Evolutionary conservation across 2,329 filamentous ascomycete species (phyloP), one percentile per base, ranked within the genome.

Genomic region (Cladorrhinum sp.): DNA sequence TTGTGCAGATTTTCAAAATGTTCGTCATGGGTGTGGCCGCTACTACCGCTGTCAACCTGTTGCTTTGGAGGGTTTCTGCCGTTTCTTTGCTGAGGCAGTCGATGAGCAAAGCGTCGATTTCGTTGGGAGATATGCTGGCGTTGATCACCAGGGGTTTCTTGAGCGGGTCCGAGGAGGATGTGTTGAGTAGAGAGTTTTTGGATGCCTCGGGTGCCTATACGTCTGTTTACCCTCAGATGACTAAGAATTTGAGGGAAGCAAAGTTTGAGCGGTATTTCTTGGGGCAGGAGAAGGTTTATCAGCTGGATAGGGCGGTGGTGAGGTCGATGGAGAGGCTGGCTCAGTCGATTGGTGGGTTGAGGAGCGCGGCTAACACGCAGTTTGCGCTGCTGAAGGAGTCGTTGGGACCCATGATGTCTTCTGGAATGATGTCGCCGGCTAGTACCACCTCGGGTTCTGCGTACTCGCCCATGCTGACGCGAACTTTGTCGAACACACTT

Each of bases 351-450:
- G 93, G 94, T 73, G 95, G 94, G 7, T 78, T 99, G 69, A 85
- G 92, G 66, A 96, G 92, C 78, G 92, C 95, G 33, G 91, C 95
- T 24, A 85, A 89, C 61, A 93, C 92, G 21, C 94, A 99, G 70
- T 96, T 98, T 71, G 85, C 89, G 16, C 82, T 98, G 30, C 80
- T 96, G 33, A 87, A 87, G 63, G 90, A 95, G 71, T 79, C 76
- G 2, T 73, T 75, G 10, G 72, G 71, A 3, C 64, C 71, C 14
- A 67, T 70, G 9, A 21, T 18, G 42, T 46, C 71, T 1, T 68
- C 71, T 1, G 69, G 69, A 7, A 67, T 70, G 33, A 61, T 71
- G 18, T 77, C 75, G 7, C 71, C 75, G 2, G 66, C 64, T 53
- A 20, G 42, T 10, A 46, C 42, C 42, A 36, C 12, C 8, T 36